Evolutionary conservation across 768 basidiomycete genomes (phyloP).

Genomic region (Tremella yokohamensis): DNA sequence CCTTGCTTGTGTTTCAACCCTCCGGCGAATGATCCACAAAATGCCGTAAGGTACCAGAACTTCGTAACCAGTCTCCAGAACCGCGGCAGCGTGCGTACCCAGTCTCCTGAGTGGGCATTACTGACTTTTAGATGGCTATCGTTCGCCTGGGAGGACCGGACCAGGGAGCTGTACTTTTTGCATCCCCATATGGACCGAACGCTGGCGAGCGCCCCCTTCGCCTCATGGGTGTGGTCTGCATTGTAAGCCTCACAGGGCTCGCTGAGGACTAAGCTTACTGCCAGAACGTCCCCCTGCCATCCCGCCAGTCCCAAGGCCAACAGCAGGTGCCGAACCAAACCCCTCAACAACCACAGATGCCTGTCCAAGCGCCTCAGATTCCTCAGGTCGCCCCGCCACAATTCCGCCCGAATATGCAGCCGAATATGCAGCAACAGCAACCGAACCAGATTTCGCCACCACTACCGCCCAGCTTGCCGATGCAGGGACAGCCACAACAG

Average conservation of each 20-base stretch:
- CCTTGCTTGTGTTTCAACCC: conserved; percentile 7
- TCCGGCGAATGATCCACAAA: conserved; percentile 1
- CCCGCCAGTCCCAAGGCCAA: conserved; percentile 7
- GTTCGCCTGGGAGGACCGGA: conserved; percentile 22
- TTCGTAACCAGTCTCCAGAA: background rate
- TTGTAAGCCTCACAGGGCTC: conserved; percentile 15
- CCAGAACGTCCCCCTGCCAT: conserved; percentile 17
- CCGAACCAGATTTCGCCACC: background rate
- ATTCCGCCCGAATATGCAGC: background rate
- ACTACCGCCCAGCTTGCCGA: background rate
- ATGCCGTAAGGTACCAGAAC: conserved; percentile 4
- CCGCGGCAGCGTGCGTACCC: conserved; percentile 1
- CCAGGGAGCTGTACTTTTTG: conserved; percentile 26
- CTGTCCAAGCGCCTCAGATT: conserved; percentile 10
- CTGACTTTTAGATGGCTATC: conserved; percentile 19
- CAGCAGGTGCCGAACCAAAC: conserved; percentile 9
- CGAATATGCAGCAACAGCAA: background rate
- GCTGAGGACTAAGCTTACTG: background rate
- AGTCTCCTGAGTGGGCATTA: background rate
- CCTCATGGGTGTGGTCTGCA: conserved; percentile 28
- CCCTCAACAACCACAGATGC: conserved; percentile 12
- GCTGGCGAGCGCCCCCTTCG: conserved; percentile 11
- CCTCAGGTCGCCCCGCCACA: conserved; percentile 2
- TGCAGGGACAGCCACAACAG: conserved; percentile 14
- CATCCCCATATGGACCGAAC: conserved; percentile 9